These are phyloP conservation scores for Pythium pyrilobum DNA, from an alignment of 352 stramenopile genomes.

Conservation along the genomic window DNA sequence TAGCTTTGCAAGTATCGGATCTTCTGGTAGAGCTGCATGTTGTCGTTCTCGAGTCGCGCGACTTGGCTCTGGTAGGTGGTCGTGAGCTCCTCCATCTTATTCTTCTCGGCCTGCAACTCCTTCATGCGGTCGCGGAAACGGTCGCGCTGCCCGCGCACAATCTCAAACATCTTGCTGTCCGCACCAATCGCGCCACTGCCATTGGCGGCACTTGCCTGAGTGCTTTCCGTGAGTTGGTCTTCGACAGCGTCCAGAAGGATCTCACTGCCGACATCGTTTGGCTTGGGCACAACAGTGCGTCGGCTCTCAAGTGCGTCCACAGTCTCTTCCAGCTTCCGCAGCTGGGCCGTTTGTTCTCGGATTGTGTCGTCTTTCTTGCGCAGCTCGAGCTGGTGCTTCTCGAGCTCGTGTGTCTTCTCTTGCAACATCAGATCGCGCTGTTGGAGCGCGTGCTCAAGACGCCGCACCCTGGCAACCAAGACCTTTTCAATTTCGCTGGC, in stretches of 20 bases:
- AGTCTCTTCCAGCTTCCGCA: constrained; percentile 62
- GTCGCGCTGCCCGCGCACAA: constrained; percentile 75
- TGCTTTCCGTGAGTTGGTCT: constrained; percentile 35
- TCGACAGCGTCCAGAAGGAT: constrained; percentile 74
- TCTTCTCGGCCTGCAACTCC: constrained; percentile 69
- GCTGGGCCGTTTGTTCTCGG: constrained; percentile 39
- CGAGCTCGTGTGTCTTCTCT: constrained; percentile 27
- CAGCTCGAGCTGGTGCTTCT: constrained; percentile 27
- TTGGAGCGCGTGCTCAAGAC: constrained; percentile 63
- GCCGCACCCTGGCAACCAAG: constrained; percentile 56
- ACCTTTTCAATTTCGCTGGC: constrained; percentile 53
- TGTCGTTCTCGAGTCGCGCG: constrained; percentile 79
- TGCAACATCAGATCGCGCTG: constrained; percentile 50
- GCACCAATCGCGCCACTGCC: constrained; percentile 17
- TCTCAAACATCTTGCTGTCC: constrained; percentile 82
- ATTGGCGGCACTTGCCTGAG: constrained; percentile 3
- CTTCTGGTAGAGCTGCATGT: constrained; percentile 91
- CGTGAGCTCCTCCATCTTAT: constrained; percentile 59
- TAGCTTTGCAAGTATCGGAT: constrained; percentile 85
- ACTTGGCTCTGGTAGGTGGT: constrained; percentile 59
- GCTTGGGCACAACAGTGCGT: constrained; percentile 1
- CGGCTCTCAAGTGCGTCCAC: constrained; percentile 55
- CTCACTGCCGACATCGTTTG: constrained; percentile 44
- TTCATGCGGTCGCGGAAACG: constrained; percentile 83
- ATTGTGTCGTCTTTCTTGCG: constrained; percentile 33